Evolutionary conservation across 768 basidiomycete genomes (phyloP).

Genomic region (Mrakia gelida): DNA sequence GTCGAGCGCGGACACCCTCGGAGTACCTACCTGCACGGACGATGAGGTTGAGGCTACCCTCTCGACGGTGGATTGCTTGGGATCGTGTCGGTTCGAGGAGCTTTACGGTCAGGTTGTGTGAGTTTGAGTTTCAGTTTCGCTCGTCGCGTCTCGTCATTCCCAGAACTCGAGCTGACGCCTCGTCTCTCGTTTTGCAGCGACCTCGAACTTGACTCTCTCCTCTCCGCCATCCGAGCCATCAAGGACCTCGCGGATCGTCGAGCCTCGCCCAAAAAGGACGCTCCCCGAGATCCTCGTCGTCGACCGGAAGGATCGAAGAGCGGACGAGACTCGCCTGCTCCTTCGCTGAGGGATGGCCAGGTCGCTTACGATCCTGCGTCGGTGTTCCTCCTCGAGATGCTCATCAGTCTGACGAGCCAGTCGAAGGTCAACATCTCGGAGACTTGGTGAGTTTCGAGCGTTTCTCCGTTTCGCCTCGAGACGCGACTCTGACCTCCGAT

Average conservation of each 20-base stretch:
- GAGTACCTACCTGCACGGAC: constrained; percentile 52
- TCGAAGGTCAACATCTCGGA: constrained; percentile 76
- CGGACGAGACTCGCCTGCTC: constrained; percentile 33
- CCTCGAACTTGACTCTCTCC: constrained; percentile 70
- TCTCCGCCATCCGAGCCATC: constrained; percentile 78
- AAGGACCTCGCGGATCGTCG: constrained; percentile 86
- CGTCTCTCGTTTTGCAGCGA: constrained; percentile 51
- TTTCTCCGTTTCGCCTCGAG: neutral
- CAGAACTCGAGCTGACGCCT: neutral
- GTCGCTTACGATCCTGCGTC: constrained; percentile 93
- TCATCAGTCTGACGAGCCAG: constrained; percentile 81
- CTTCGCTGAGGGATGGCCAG: constrained; percentile 45
- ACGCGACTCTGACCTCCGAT: neutral
- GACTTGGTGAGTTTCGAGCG: constrained; percentile 61
- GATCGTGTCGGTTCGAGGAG: constrained; percentile 87
- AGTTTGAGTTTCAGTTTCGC: constrained; percentile 40
- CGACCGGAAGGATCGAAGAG: constrained; percentile 39
- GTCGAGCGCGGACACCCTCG: constrained; percentile 64
- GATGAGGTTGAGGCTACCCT: constrained; percentile 87
- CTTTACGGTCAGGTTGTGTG: constrained; percentile 90
- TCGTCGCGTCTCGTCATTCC: neutral
- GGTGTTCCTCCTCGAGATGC: constrained; percentile 87
- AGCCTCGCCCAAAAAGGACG: constrained; percentile 43
- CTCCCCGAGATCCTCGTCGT: constrained; percentile 37
- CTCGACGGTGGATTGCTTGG: constrained; percentile 90